These are phyloP conservation scores for Linnemannia elongata DNA, from an alignment of 192 early-diverging fungal genomes.

Conservation along the genomic window DNA sequence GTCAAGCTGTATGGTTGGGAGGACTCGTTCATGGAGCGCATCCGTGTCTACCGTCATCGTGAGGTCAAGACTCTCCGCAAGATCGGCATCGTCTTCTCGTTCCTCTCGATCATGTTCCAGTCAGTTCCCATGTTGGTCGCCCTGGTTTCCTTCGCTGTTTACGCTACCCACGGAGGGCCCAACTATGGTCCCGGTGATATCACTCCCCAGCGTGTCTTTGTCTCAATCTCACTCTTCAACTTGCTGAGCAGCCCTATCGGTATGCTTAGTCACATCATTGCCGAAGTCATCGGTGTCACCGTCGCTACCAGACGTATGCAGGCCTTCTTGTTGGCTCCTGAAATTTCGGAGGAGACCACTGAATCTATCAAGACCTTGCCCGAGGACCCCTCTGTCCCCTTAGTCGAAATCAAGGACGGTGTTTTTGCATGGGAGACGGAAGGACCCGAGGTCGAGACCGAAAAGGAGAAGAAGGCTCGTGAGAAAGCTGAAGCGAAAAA, in stretches of 20 bases:
- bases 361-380: conserved; percentile 19
- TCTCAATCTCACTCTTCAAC: conserved; percentile 34
- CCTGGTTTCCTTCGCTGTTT: conserved; percentile 40
- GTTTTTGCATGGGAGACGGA: conserved; percentile 46
- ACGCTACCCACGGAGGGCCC: conserved; percentile 34
- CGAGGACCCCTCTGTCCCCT: conserved; percentile 25
- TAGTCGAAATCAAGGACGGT: conserved; percentile 40
- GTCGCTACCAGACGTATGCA: conserved; percentile 45
- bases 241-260: conserved; percentile 44
- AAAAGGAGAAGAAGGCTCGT: conserved; percentile 33
- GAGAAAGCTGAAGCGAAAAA: conserved; percentile 37
- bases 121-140: conserved; percentile 38
- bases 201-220: conserved; percentile 35
- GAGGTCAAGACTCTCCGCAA: conserved; percentile 48
- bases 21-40: conserved; percentile 42
- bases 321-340: conserved; percentile 42
- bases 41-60: conserved; percentile 33
- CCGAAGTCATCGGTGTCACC: conserved; percentile 28
- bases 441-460: conserved; percentile 35
- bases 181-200: conserved; percentile 33
- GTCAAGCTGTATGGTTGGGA: conserved; percentile 61
- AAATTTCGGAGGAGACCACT: conserved; percentile 25
- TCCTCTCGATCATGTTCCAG: conserved; percentile 51
- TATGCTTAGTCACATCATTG: conserved; percentile 39
- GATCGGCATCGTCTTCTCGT: conserved; percentile 52